A percentile compares a stretch with the other conserved stretches of the same genome.
Evolutionary conservation across 441 rosid species (phyloP).

Genomic region (Arabidopsis hybrid): DNA sequence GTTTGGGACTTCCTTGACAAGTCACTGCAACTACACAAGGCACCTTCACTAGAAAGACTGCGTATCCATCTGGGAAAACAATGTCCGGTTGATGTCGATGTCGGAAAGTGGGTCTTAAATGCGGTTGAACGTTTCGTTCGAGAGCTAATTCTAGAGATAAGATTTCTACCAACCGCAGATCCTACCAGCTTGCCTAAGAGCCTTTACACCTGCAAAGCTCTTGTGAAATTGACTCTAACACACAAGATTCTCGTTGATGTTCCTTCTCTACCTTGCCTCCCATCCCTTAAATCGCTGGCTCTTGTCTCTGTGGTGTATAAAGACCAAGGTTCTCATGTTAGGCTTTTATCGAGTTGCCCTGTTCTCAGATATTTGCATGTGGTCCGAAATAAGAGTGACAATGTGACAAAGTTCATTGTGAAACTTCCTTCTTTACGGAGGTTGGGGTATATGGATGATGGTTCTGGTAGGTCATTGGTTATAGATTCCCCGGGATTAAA

Average conservation of each 20-base stretch:
- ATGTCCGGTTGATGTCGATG: conserved; percentile 1
- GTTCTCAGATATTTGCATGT: neutral
- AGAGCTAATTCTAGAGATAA: too few species aligned
- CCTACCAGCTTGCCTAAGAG: neutral
- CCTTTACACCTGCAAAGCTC: neutral
- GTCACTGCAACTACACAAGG: conserved; percentile 11
- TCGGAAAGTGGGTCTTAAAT: neutral
- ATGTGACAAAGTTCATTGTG: conserved; percentile 16
- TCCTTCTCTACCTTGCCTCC: neutral
- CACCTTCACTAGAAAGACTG: neutral
- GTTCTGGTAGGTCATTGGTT: neutral
- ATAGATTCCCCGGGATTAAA: conserved; percentile 12
- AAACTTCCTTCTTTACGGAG: conserved; percentile 7
- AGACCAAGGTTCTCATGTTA: conserved; percentile 21
- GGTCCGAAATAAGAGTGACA: neutral
- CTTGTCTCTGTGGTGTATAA: neutral
- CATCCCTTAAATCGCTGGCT: neutral
- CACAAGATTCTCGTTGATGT: neutral
- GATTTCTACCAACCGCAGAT: too few species aligned
- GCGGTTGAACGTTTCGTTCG: neutral
- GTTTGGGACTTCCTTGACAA: conserved; percentile 14
- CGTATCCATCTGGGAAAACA: neutral
- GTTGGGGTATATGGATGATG: neutral
- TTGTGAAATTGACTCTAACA: neutral
- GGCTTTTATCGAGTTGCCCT: conserved; percentile 25